A percentile compares a stretch with the other conserved stretches of the same genome.
phyloP scores from a whole-genome alignment of 2,329 filamentous ascomycete species.

The Blumeria graminis region DNA sequence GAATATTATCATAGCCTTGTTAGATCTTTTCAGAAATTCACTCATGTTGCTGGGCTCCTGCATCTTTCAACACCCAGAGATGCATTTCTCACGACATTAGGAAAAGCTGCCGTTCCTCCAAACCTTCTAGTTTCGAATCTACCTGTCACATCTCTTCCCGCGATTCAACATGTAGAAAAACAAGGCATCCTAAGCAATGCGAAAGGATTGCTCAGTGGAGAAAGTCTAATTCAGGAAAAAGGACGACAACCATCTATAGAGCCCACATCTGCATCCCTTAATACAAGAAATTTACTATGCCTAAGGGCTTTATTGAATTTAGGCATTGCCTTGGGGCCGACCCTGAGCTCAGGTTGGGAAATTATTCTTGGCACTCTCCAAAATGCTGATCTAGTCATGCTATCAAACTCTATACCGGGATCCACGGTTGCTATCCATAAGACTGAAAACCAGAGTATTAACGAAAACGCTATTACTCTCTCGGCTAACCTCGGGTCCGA shows the following conservation, averaged over 20 bases:
- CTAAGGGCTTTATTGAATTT: constrained; percentile 80
- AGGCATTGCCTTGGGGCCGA: constrained; percentile 81
- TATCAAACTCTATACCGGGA: constrained; percentile 26
- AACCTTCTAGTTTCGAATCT: constrained; percentile 42
- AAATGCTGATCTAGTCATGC: constrained; percentile 73
- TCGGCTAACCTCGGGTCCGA: constrained; percentile 53
- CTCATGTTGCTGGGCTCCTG: constrained; percentile 77
- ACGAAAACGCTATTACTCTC: constrained; percentile 14
- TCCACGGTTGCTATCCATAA: constrained; percentile 25
- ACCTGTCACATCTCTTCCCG: constrained; percentile 22
- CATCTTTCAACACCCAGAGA: constrained; percentile 69
- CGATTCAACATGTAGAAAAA: constrained; percentile 25
- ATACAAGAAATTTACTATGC: constrained; percentile 74
- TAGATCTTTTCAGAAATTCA: constrained; percentile 79
- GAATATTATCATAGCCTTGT: constrained; percentile 88
- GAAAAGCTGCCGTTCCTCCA: constrained; percentile 76
- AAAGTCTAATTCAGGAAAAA: constrained; percentile 41
- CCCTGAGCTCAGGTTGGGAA: constrained; percentile 61
- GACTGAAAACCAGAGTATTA: constrained; percentile 20
- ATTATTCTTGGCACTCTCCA: constrained; percentile 84
- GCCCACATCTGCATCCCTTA: constrained; percentile 30
- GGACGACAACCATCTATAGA: constrained; percentile 36
- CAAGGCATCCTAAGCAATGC: constrained; percentile 40
- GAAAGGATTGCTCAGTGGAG: constrained; percentile 48
- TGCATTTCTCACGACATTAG: constrained; percentile 80